A percentile compares a stretch with the other conserved stretches of the same genome.
phyloP scores from a whole-genome alignment of 306 rosid species.

The Castanospermum australe region DNA sequence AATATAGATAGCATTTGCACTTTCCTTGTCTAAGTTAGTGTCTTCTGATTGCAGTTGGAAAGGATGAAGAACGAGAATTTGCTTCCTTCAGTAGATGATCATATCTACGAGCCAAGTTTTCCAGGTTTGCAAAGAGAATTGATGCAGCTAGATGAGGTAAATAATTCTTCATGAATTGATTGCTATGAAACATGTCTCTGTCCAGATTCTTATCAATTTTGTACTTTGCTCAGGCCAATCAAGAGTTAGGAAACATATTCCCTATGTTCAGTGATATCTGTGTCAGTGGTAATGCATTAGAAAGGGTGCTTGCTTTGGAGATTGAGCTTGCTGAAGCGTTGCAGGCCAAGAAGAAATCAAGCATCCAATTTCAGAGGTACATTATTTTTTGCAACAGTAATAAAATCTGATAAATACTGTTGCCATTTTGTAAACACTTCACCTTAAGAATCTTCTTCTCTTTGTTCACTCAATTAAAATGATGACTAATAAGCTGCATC shows the following conservation, averaged over 20 bases:
- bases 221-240: conserved; percentile 66
- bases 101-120: conserved; percentile 45
- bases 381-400: conserved; percentile 10
- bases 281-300: conserved; percentile 76
- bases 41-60: conserved; percentile 72
- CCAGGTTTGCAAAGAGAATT: conserved; percentile 73
- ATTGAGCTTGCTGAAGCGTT: conserved; percentile 90
- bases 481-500: neutral
- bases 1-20: conserved; percentile 9
- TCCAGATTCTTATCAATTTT: conserved; percentile 22
- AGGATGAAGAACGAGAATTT: conserved; percentile 78
- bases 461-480: neutral
- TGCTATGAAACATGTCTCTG: neutral
- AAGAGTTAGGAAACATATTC: conserved; percentile 72
- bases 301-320: conserved; percentile 94
- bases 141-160: conserved; percentile 75
- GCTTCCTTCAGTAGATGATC: conserved; percentile 48
- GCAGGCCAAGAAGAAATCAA: conserved; percentile 75
- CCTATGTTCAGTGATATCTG: conserved; percentile 70
- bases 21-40: conserved; percentile 22
- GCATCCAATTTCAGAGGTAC: conserved; percentile 87
- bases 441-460: neutral
- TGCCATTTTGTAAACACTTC: neutral
- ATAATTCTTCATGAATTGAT: conserved; percentile 19
- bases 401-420: conserved; percentile 16